Evolutionary conservation across 495 filamentous ascomycete genomes (phyloP).

Genomic region (Cryomyces minteri): DNA sequence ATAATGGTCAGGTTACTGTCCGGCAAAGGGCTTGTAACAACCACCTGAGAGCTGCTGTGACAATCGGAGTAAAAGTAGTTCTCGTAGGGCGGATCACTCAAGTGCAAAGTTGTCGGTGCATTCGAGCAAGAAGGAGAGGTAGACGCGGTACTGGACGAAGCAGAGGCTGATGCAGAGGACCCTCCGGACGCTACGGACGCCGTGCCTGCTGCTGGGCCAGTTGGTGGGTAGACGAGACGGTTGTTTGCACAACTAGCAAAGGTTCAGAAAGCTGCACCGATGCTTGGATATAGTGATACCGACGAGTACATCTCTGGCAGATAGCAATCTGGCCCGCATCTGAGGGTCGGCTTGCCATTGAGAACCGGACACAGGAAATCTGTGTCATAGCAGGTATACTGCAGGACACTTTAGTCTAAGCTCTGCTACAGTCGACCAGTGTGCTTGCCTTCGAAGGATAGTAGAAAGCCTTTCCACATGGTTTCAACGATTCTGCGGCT

Average conservation of each 20-base stretch:
- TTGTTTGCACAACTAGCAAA: slow-evolving; percentile 13
- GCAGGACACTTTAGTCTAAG: not conserved
- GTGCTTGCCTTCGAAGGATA: slow-evolving; percentile 16
- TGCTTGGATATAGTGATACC: slow-evolving; percentile 1
- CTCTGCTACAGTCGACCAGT: not conserved
- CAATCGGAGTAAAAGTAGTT: slow-evolving; percentile 44
- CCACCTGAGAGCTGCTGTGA: slow-evolving; percentile 34
- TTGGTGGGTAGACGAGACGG: slow-evolving; percentile 10
- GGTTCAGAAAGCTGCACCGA: not conserved
- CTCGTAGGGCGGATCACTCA: slow-evolving; percentile 31
- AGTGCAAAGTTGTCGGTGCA: slow-evolving; percentile 6
- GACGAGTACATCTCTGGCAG: slow-evolving; percentile 18
- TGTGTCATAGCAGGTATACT: slow-evolving; percentile 27
- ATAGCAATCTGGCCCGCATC: slow-evolving; percentile 25
- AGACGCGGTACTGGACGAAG: not conserved
- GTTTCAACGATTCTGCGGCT: slow-evolving; percentile 6
- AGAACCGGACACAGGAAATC: slow-evolving; percentile 25
- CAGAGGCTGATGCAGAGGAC: not conserved
- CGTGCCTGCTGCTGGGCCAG: not conserved
- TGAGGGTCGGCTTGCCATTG: slow-evolving; percentile 18
- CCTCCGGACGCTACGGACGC: not conserved
- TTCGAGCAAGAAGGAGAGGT: not conserved
- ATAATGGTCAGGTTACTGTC: slow-evolving; percentile 35
- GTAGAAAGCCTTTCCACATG: slow-evolving; percentile 22
- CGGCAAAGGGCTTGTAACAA: slow-evolving; percentile 35